Conservation (phyloP, 805 yeast species). For the Metschnikowia shivogae region DNA sequence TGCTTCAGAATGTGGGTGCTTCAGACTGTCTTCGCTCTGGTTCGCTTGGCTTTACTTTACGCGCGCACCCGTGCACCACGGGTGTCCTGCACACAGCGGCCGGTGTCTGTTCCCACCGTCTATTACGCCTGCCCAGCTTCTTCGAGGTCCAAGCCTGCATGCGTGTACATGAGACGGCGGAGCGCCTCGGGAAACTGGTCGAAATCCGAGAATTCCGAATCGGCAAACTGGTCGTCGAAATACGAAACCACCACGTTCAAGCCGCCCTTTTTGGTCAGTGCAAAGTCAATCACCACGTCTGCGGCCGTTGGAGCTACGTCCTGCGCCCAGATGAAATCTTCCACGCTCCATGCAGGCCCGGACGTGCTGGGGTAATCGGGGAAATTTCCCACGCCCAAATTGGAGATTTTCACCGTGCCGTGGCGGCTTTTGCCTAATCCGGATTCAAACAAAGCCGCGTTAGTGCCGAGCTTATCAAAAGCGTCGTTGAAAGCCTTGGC, state of each 20-base stretch:
- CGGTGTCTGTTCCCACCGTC: not conserved
- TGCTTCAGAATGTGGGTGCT: too few species aligned
- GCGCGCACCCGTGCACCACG: not conserved
- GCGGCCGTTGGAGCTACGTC: conserved; percentile 31
- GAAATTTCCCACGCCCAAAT: conserved; percentile 30
- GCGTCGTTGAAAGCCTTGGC: conserved; percentile 18
- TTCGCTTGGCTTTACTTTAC: not conserved
- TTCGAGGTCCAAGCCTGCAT: conserved; percentile 4
- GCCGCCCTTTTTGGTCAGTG: conserved; percentile 30
- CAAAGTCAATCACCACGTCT: conserved; percentile 32
- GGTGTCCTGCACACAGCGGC: not conserved
- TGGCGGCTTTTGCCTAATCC: conserved; percentile 23
- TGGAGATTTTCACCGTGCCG: conserved; percentile 34
- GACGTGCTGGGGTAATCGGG: conserved; percentile 14
- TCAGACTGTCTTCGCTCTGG: not conserved
- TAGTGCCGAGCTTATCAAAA: conserved; percentile 14
- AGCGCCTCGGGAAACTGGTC: conserved; percentile 21
- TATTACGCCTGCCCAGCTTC: not conserved
- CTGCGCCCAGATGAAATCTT: conserved; percentile 33
- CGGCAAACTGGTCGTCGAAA: conserved; percentile 26
- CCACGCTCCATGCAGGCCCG: conserved; percentile 23
- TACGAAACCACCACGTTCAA: conserved; percentile 32
- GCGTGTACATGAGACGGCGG: conserved; percentile 6
- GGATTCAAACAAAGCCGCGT: conserved; percentile 21
- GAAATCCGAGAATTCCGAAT: conserved; percentile 21